phyloP scores from a whole-genome alignment of 139 green algal genomes.

The Picochlorum sp. region DNA sequence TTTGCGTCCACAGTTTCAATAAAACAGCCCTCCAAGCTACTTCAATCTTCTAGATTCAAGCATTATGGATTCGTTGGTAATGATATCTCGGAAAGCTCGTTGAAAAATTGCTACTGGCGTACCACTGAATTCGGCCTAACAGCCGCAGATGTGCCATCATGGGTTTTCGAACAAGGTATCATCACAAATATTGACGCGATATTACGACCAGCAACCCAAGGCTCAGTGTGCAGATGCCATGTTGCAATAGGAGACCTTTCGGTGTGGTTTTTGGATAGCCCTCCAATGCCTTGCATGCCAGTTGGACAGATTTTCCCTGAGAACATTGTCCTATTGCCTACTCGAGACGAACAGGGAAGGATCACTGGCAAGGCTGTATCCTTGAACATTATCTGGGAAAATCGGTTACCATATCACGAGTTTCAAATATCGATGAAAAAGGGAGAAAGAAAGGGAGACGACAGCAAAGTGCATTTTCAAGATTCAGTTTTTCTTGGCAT shows the following conservation, averaged over 20 bases:
- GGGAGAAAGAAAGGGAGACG: no score
- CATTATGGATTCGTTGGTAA: no score
- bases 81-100: not conserved
- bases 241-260: not conserved
- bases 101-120: not conserved
- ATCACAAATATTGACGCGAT: not conserved
- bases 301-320: not conserved
- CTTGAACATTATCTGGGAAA: not conserved
- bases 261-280: not conserved
- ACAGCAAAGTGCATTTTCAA: no score
- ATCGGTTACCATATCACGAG: no score
- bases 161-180: not conserved
- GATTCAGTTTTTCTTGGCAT: no score
- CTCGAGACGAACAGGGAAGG: not conserved
- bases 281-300: not conserved
- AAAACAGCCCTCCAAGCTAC: not conserved
- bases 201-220: not conserved
- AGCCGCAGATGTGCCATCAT: not conserved
- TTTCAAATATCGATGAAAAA: no score
- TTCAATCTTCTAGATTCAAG: no score
- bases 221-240: not conserved
- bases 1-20: not conserved
- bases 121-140: not conserved
- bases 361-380: not conserved
- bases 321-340: not conserved